A percentile compares a stretch with the other conserved stretches of the same genome.
phyloP scores from a whole-genome alignment of 2,329 filamentous ascomycete genomes.

The Claviceps purpurea region DNA sequence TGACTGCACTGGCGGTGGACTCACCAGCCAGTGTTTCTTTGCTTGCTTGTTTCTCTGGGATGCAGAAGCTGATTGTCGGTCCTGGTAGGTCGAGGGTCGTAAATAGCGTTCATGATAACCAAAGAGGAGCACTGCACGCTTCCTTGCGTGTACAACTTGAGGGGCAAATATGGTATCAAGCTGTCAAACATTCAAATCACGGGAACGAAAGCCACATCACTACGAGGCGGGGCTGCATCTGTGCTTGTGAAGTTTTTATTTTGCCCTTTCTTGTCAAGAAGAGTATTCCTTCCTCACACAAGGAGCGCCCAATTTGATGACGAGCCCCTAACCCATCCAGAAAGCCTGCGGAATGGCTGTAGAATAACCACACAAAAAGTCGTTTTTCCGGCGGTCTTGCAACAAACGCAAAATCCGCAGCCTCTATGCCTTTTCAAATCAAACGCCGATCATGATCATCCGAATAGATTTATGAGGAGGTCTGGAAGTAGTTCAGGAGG shows the following conservation, averaged over 20 bases:
- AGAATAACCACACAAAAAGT: conserved; percentile 29
- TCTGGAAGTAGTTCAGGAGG: conserved; percentile 99
- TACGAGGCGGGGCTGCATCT: not conserved
- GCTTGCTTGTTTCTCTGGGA: not conserved
- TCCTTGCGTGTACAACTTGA: not conserved
- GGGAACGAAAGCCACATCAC: not conserved
- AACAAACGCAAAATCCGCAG: conserved; percentile 16
- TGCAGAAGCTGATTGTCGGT: not conserved
- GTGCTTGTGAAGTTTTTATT: conserved; percentile 10
- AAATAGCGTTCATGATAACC: conserved; percentile 16
- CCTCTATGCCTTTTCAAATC: conserved; percentile 26
- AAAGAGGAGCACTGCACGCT: not conserved
- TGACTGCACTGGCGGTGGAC: not conserved
- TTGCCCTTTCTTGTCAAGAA: conserved; percentile 25
- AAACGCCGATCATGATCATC: conserved; percentile 16
- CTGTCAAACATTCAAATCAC: not conserved
- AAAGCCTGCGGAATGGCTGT: conserved; percentile 34
- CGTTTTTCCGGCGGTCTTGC: conserved; percentile 20
- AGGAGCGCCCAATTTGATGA: conserved; percentile 19
- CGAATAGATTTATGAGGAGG: conserved; percentile 46
- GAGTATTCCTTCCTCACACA: conserved; percentile 16
- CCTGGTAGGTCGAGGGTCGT: conserved; percentile 25
- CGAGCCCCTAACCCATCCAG: conserved; percentile 24
- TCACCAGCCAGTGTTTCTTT: not conserved
- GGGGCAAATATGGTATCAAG: too few relatives aligned